These are phyloP conservation scores for Polysphondylium violaceum DNA, from an alignment of 78 protist genomes.

Conservation along the genomic window DNA sequence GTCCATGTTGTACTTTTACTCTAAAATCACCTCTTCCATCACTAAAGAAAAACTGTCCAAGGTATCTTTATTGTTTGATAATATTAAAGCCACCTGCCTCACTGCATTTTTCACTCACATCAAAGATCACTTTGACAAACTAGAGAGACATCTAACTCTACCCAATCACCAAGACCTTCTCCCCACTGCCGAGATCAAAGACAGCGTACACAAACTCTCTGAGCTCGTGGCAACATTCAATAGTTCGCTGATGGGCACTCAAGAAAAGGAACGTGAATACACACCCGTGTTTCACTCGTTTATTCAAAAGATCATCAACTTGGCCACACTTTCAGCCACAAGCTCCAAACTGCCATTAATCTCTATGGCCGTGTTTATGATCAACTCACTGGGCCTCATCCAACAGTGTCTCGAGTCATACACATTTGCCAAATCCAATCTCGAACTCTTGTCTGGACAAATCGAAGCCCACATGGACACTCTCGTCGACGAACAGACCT, in stretches of 20 bases:
- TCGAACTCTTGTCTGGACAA: slow-evolving; percentile 29
- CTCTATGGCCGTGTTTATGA: slow-evolving; percentile 71
- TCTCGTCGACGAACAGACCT: slow-evolving; percentile 73
- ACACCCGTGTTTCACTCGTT: slow-evolving; percentile 43
- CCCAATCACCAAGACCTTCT: slow-evolving; percentile 1
- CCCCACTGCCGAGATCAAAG: slow-evolving; percentile 60
- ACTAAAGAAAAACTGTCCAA: background rate
- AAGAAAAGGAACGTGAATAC: slow-evolving; percentile 60
- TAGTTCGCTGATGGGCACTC: slow-evolving; percentile 51
- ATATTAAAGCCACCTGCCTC: slow-evolving; percentile 8
- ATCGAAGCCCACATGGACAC: slow-evolving; percentile 82
- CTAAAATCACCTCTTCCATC: slow-evolving; percentile 21
- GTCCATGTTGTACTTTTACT: slow-evolving; percentile 68
- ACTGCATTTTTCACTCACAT: slow-evolving; percentile 27
- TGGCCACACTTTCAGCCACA: slow-evolving; percentile 39
- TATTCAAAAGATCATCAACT: slow-evolving; percentile 51
- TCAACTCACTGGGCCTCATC: slow-evolving; percentile 32
- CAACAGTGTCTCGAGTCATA: background rate
- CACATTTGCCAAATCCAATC: slow-evolving; percentile 13
- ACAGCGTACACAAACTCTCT: slow-evolving; percentile 26
- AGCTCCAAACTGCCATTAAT: slow-evolving; percentile 30
- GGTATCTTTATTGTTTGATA: background rate
- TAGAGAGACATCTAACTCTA: slow-evolving; percentile 5
- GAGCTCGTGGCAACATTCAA: slow-evolving; percentile 49
- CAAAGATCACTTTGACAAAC: slow-evolving; percentile 56